These are phyloP conservation scores for Aureobasidium melanogenum DNA, from an alignment of 2,329 filamentous ascomycete species.

Conservation along the genomic window DNA sequence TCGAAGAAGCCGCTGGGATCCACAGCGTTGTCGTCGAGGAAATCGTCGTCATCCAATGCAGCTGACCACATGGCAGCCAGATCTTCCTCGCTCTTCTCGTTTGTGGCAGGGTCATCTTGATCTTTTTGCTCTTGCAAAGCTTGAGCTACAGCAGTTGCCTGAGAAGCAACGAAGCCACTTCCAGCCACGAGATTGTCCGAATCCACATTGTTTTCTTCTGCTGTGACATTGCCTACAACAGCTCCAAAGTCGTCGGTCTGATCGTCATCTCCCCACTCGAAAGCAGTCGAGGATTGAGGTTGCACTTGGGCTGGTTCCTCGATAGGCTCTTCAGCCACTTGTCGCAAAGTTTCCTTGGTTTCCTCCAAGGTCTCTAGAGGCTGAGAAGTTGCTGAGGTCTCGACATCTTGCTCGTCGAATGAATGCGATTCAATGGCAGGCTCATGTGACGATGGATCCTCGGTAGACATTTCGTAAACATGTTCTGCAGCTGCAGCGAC, in stretches of 20 bases:
- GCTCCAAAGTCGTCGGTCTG: constrained; percentile 12
- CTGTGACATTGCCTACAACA: neutral
- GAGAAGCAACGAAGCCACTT: constrained; percentile 7
- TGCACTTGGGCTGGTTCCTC: neutral
- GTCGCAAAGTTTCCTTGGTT: neutral
- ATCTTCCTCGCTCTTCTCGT: constrained; percentile 43
- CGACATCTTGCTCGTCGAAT: neutral
- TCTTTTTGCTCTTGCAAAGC: constrained; percentile 8
- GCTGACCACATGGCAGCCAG: constrained; percentile 76
- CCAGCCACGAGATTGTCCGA: neutral
- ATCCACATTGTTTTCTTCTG: neutral
- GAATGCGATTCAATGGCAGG: neutral
- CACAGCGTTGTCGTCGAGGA: constrained; percentile 57
- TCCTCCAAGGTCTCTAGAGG: neutral
- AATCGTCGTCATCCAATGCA: constrained; percentile 61
- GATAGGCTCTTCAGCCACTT: neutral
- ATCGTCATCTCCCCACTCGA: constrained; percentile 15
- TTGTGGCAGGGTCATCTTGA: constrained; percentile 4
- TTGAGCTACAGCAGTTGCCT: constrained; percentile 5
- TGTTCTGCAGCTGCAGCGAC: neutral
- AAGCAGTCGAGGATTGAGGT: neutral
- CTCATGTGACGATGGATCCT: neutral
- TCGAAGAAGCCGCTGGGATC: constrained; percentile 61
- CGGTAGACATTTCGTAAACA: neutral
- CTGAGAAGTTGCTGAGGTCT: neutral